Conservation (phyloP, 768 basidiomycete species). For the Trametes cubensis region DNA sequence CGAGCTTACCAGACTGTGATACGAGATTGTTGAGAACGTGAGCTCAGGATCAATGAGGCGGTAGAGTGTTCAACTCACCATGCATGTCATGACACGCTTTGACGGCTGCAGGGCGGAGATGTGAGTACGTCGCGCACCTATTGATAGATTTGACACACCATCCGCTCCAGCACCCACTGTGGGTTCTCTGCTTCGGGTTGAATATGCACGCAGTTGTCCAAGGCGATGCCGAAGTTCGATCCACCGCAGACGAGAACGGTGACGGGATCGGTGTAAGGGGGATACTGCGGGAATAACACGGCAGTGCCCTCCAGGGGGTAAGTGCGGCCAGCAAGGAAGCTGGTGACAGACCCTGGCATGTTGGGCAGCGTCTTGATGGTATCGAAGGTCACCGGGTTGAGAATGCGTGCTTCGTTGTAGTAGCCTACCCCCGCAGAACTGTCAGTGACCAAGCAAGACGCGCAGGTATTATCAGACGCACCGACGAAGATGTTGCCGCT, state of each 20-base stretch:
- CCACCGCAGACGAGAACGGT: constrained; percentile 76
- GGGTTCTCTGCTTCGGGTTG: constrained; percentile 63
- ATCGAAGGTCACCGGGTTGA: constrained; percentile 65
- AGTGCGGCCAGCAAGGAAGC: constrained; percentile 72
- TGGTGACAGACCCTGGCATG: constrained; percentile 73
- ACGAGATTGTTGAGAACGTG: not conserved
- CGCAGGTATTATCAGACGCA: constrained; percentile 29
- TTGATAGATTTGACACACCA: constrained; percentile 50
- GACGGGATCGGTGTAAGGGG: constrained; percentile 77
- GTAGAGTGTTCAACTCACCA: constrained; percentile 40
- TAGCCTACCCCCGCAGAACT: constrained; percentile 48
- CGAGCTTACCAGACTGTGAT: constrained; percentile 14
- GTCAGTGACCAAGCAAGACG: not conserved
- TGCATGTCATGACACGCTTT: constrained; percentile 75
- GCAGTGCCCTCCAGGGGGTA: constrained; percentile 79
- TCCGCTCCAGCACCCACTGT: constrained; percentile 74
- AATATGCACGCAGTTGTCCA: constrained; percentile 75
- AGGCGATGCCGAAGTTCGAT: constrained; percentile 55
- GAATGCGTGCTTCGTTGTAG: constrained; percentile 79
- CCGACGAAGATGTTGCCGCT: constrained; percentile 72
- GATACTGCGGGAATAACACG: constrained; percentile 66
- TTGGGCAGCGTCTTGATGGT: constrained; percentile 67
- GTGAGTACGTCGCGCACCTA: not conserved
- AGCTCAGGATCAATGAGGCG: not conserved
- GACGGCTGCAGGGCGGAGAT: constrained; percentile 50